A percentile compares a stretch with the other conserved stretches of the same genome.
phyloP scores from a whole-genome alignment of 257 asterid species.

The Solanum sitiens region DNA sequence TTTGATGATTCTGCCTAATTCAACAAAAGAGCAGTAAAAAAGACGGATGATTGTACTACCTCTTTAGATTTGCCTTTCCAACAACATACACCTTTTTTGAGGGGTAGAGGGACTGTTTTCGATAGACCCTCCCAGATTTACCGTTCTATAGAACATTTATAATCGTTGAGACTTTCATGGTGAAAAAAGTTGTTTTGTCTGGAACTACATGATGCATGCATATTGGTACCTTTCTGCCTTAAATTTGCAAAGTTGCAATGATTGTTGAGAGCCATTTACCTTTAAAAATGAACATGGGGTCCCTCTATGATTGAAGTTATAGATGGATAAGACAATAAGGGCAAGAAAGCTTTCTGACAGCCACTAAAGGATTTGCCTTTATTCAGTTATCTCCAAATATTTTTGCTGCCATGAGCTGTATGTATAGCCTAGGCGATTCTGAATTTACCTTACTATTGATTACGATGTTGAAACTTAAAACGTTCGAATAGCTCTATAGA shows the following conservation, averaged over 20 bases:
- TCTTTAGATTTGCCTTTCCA: neutral
- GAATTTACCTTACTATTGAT: neutral
- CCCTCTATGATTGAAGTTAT: slow-evolving; percentile 2
- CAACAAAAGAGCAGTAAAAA: neutral
- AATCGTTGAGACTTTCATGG: neutral
- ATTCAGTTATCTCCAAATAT: neutral
- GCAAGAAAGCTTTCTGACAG: neutral
- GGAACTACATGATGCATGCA: neutral
- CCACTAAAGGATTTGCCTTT: neutral
- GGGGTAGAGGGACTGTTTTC: neutral
- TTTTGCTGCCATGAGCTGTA: neutral
- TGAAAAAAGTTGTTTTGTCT: neutral
- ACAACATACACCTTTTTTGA: neutral
- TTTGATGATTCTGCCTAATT: neutral
- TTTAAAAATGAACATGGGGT: neutral
- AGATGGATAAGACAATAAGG: neutral
- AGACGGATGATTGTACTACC: neutral
- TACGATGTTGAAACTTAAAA: neutral
- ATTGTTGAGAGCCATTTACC: slow-evolving; percentile 1
- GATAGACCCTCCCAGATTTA: neutral
- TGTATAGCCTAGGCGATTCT: neutral
- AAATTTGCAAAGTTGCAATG: neutral
- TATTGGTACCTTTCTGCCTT: neutral
- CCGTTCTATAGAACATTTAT: neutral
- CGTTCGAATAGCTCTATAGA: neutral